Percentiles rank a stretch among this genome's conserved stretches.
phyloP scores from a whole-genome alignment of 371 early-diverging fungal species.

The Lichtheimia ramosa region DNA sequence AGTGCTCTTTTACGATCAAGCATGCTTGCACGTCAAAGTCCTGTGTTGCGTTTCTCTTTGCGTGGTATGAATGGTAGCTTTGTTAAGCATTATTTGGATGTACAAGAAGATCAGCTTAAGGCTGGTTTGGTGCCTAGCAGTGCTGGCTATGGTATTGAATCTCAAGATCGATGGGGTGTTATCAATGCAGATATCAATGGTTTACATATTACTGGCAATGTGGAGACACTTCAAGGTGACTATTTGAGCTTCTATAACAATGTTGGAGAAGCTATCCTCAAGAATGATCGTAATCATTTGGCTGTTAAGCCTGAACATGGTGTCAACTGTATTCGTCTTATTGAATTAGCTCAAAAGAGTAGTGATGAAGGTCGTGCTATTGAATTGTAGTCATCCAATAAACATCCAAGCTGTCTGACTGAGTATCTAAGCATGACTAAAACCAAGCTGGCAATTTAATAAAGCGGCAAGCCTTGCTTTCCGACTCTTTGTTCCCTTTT shows the following conservation, averaged over 20 bases:
- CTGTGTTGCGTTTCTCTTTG: conserved; percentile 66
- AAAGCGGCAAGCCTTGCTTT: not conserved
- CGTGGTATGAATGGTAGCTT: conserved; percentile 73
- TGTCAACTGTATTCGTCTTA: conserved; percentile 64
- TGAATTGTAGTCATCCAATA: conserved; percentile 15
- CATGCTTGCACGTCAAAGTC: conserved; percentile 70
- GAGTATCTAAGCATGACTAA: too few species aligned
- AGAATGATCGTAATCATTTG: conserved; percentile 41
- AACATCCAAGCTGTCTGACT: too few species aligned
- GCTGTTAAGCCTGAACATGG: conserved; percentile 70
- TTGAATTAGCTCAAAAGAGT: conserved; percentile 73
- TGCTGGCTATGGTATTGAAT: conserved; percentile 58
- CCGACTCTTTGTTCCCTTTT: not conserved
- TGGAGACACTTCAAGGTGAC: conserved; percentile 58
- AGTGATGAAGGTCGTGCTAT: conserved; percentile 48
- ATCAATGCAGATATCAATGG: conserved; percentile 56
- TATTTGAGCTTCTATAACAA: conserved; percentile 69
- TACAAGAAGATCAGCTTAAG: conserved; percentile 77
- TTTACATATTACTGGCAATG: conserved; percentile 55
- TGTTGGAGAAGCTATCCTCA: conserved; percentile 59
- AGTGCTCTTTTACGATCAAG: conserved; percentile 66
- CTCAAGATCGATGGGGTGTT: conserved; percentile 46
- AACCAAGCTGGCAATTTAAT: too few species aligned
- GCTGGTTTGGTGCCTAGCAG: conserved; percentile 54
- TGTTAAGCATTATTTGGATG: conserved; percentile 68